phyloP scores from a whole-genome alignment of 106 monocot species.

The Dendrobium huoshanense region DNA sequence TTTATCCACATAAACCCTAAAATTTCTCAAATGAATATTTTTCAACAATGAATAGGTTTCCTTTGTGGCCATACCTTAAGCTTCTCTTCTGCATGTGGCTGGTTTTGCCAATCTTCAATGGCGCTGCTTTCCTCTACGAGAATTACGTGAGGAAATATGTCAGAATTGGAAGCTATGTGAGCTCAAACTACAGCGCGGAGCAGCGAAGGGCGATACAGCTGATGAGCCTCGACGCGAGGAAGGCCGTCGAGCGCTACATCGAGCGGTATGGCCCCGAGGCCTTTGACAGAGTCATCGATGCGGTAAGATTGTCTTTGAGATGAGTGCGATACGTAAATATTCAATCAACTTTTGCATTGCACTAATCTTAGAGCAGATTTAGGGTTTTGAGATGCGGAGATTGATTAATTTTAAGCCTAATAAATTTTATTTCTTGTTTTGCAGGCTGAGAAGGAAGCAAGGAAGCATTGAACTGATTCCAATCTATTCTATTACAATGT shows the following conservation, averaged over 20 bases:
- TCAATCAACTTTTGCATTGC: background rate
- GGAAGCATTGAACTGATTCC: slow-evolving; percentile 20
- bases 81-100: slow-evolving; percentile 78
- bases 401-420: background rate
- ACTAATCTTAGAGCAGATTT: background rate
- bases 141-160: slow-evolving; percentile 74
- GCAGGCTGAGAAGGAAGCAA: slow-evolving; percentile 58
- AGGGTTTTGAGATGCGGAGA: background rate
- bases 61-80: slow-evolving; percentile 92
- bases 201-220: slow-evolving; percentile 72
- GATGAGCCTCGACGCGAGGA: slow-evolving; percentile 88
- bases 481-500: background rate
- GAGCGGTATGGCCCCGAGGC: slow-evolving; percentile 62
- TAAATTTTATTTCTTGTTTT: slow-evolving; percentile 1
- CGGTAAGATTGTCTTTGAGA: slow-evolving; percentile 21
- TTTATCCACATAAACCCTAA: background rate
- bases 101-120: slow-evolving; percentile 84
- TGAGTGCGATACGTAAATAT: background rate
- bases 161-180: slow-evolving; percentile 50
- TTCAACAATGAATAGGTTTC: slow-evolving; percentile 45
- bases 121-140: slow-evolving; percentile 92
- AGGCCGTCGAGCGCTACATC: slow-evolving; percentile 74
- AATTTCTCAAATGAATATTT: background rate
- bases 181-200: slow-evolving; percentile 38
- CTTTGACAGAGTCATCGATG: slow-evolving; percentile 61